Base-by-base conservation (phyloP, 495 filamentous ascomycete genomes). In the Aspergillus homomorphus region DNA sequence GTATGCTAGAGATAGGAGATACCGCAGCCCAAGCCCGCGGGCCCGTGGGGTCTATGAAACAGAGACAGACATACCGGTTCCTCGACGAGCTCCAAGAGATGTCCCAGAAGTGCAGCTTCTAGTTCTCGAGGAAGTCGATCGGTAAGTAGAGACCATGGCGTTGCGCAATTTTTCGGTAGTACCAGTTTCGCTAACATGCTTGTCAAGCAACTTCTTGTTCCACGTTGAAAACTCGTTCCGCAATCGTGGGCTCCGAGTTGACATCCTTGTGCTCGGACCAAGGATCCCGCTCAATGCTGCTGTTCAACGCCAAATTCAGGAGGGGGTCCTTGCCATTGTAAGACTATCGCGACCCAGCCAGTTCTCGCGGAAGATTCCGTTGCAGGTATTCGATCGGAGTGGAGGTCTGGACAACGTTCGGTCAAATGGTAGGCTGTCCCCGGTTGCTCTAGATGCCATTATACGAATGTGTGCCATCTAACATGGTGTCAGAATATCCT, bases 41-140 rank as follows among this genome's bases (percentile, higher is more conserved):
- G 73, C 72, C 19, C 76, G 79, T 22, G 67, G 80, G 8, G 62
- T 72, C 0, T 76, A 77, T 46, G 83, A 85, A 38, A 77, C 79
- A 20, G 87, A 88, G 61, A 76, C 79, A 21, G 81, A 84, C 43
- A 74, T 89, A 3, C 87, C 87, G 16, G 80, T 96, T 19, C 89
- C 92, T 22, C 79, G 86, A 58, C 84, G 93, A 58, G 81, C 82
- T 51, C 84, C 89, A 1, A 75, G 81, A 53, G 86, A 96, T 58
- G 85, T 98, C 20, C 94, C 94, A 4, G 94, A 98, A 64, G 89
- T 98, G 23, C 93, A 96, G 64, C 81, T 97, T 23, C 77, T 98
- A 2, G 82, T 96, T 1, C 71, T 90, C 15, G 87, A 93, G 61
- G 86, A 92, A 65, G 77, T 96, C 14, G 87, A 91, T 42, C 80